Percentiles rank a stretch among this genome's conserved stretches.
Conservation (phyloP, 768 basidiomycete species). For the Pholiota conissans region DNA sequence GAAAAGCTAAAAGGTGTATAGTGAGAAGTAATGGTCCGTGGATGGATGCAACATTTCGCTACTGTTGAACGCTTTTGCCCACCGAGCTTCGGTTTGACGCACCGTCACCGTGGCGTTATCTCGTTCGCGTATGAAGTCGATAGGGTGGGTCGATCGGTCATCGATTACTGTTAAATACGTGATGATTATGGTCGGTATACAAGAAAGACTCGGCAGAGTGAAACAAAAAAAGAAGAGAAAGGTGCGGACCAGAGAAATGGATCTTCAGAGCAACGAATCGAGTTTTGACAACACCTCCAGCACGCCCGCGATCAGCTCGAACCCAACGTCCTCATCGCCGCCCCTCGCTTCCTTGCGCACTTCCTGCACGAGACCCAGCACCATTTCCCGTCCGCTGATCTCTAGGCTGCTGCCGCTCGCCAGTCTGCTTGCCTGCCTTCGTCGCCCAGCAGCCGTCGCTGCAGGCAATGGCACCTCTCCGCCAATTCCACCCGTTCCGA, state of each 20-base stretch:
- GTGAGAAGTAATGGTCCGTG: neutral
- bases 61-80: no score
- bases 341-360: conserved; percentile 67
- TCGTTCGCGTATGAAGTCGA: no score
- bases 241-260: neutral
- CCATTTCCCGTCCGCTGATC: conserved; percentile 56
- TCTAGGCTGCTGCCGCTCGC: conserved; percentile 52
- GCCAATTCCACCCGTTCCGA: conserved; percentile 41
- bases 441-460: conserved; percentile 28
- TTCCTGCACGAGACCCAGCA: conserved; percentile 74
- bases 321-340: conserved; percentile 77
- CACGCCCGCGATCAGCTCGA: conserved; percentile 91
- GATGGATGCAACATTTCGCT: neutral
- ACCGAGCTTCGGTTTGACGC: no score
- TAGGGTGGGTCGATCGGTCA: no score
- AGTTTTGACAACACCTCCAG: conserved; percentile 91
- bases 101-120: no score
- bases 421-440: conserved; percentile 45
- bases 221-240: neutral
- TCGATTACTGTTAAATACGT: neutral
- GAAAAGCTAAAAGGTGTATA: neutral
- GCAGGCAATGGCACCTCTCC: conserved; percentile 32
- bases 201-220: no score
- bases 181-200: neutral
- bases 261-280: conserved; percentile 77